A percentile compares a stretch with the other conserved stretches of the same genome.
Conservation (phyloP, 352 stramenopile genomes). For the Achlya hypogyna region DNA sequence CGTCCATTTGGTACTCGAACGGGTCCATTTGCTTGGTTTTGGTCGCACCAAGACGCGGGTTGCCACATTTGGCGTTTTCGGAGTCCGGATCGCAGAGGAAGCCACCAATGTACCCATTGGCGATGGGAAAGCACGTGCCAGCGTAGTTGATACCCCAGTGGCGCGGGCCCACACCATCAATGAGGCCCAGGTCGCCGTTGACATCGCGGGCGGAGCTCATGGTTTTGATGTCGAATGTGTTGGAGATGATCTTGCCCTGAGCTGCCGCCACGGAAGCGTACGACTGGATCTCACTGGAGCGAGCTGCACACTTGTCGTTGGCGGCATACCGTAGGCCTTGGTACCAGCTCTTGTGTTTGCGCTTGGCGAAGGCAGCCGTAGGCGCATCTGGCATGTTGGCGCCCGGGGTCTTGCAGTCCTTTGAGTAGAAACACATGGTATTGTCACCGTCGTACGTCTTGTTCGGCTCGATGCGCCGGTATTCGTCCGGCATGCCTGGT, state of each 20-base stretch:
- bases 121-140: slow-evolving; percentile 38
- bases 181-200: slow-evolving; percentile 32
- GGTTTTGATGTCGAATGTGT: background rate
- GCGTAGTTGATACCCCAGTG: slow-evolving; percentile 48
- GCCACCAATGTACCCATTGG: slow-evolving; percentile 39
- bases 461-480: slow-evolving; percentile 25
- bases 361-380: slow-evolving; percentile 25
- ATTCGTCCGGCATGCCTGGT: slow-evolving; percentile 42
- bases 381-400: slow-evolving; percentile 20
- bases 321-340: slow-evolving; percentile 15
- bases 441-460: background rate
- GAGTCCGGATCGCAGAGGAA: slow-evolving; percentile 29
- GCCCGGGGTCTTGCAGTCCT: slow-evolving; percentile 15
- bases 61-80: slow-evolving; percentile 23
- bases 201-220: slow-evolving; percentile 25
- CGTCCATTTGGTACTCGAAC: slow-evolving; percentile 56
- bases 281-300: background rate
- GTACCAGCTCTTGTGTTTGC: slow-evolving; percentile 20
- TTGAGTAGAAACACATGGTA: slow-evolving; percentile 14
- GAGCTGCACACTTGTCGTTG: slow-evolving; percentile 25
- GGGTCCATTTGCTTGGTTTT: slow-evolving; percentile 5
- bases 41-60: slow-evolving; percentile 14
- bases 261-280: slow-evolving; percentile 16
- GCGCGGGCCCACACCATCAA: slow-evolving; percentile 27
- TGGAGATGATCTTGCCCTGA: background rate